Evolutionary conservation across 441 rosid species (phyloP), one percentile per base, ranked within the genome.

Genomic region (Syzygium malaccense): DNA sequence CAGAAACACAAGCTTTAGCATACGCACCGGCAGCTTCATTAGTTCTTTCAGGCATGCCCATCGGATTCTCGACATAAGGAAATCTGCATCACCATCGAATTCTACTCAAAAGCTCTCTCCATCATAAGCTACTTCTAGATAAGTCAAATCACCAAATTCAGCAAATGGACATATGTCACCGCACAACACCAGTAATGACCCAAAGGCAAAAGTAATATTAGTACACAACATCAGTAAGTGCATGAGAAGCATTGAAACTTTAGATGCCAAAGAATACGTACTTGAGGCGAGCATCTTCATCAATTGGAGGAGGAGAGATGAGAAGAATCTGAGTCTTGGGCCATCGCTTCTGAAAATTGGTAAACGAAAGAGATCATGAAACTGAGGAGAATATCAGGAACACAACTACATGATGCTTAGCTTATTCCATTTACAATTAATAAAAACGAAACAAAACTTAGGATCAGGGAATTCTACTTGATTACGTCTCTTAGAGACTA

Each of bases 291-390:
- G 92, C 96, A 55, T 91, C 97, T 92, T 97, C 98, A 88, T 96
- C 96, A 26, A 97, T 94, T 9, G 99, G 99, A 88, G 99, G 98
- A 37, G 98, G 99, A 78, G 97, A 93, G 55, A 97, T 93, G 86
- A 95, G 95, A 88, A 96, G 90, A 85, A 96, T 62, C 64, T 90
- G 90, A n/a, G 93, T 90, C 13, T 87, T 86, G 53, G 98, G 97
- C 96, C 98, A 97, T 55, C 89, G 95, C 55, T 90, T 91, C 99
- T 95, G 94, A 80, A 84, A 85, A 32, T 85, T 0, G 7, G 45
- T 33, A 33, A 85, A 57, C 51, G 3, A 54, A 4, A 55, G 30
- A 23, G 45, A 33, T 57, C 49, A 32, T 13, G 17, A 54, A 85
- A 51, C 18, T 28, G 18, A 85, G 17, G 49, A 55, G 17, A 85